A percentile compares a stretch with the other conserved stretches of the same genome.
phyloP scores from a whole-genome alignment of 164 flowering plant species.

The Dillenia suffruticosa region DNA sequence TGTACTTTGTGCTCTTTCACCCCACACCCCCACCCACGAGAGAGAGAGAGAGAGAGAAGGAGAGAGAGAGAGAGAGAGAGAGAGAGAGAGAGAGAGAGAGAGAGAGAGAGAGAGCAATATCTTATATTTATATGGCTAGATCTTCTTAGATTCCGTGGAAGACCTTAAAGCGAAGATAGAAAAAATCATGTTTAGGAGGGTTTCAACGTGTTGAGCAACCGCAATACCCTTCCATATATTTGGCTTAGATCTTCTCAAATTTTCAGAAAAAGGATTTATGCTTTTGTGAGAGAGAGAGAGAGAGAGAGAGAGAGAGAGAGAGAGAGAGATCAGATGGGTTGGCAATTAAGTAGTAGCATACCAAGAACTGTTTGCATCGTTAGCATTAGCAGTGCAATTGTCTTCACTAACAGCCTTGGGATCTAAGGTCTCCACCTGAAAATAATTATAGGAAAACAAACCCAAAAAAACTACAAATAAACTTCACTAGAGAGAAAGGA shows the following conservation, averaged over 20 bases:
- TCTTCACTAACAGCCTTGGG: conserved; percentile 44
- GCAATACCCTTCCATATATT: neutral
- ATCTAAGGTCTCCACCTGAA: conserved; percentile 37
- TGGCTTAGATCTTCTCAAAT: neutral
- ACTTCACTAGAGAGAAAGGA: neutral
- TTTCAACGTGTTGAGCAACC: too few species aligned
- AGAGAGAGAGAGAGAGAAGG: too few species aligned
- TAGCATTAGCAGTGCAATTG: conserved; percentile 37
- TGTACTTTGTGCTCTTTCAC: too few species aligned
- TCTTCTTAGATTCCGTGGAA: too few species aligned
- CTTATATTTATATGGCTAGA: too few species aligned
- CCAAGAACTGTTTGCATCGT: conserved; percentile 54
- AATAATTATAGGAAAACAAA: neutral
- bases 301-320: conserved; percentile 13
- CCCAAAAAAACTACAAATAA: neutral
- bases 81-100: too few species aligned
- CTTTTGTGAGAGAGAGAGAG: neutral
- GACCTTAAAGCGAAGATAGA: too few species aligned
- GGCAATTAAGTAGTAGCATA: conserved; percentile 9
- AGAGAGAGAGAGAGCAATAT: too few species aligned
- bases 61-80: too few species aligned
- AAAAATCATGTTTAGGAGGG: too few species aligned
- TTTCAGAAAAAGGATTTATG: neutral
- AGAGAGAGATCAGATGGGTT: neutral
- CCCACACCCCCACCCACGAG: too few species aligned